Evolutionary conservation across 2,329 filamentous ascomycete genomes (phyloP), one percentile per base, ranked within the genome.

Genomic region (Lachnellula arida): DNA sequence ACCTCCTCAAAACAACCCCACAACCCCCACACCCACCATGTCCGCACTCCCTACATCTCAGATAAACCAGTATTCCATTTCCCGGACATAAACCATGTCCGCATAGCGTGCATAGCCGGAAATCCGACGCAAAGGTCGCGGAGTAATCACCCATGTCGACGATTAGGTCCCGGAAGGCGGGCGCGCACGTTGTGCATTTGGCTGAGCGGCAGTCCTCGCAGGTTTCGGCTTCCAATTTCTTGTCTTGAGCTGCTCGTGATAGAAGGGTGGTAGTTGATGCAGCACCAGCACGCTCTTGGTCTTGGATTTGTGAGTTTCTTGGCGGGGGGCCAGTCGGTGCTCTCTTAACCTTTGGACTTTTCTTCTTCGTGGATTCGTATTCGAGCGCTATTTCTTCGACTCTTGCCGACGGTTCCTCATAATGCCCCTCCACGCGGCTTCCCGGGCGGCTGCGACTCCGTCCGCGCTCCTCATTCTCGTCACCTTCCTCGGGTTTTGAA

Each of bases 91-190:
- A 25, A 8, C 32, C 28, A 32, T 53, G 51, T 14, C 47, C 32
- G 34, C 51, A 48, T 7, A 53, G 25, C 15, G 51, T 53, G 35
- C 44, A 53, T 1, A 53, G 17, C 22, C 28, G 19, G 19, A 53
- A 39, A 12, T 53, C 51, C 22, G 39, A 44, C 6, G 51, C 51
- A n/a, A 53, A 53, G 15, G 15, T 42, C 43, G 28, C 23, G 8
- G 51, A 42, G 17, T 47, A 53, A n/a, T 48, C 43, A 14, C 39
- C 46, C 51, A 53, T 47, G 32, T 53, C 51, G 11, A 48, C 43
- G n/a, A 53, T n/a, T 22, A 34, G n/a, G n/a, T 34, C 6, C 17
- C 8, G 4, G 9, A 35, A 49, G 2, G 3, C 35, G 12, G 35
- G 35, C 35, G 15, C 15, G 35, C 35, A 39, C 4, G 12, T n/a